These are phyloP conservation scores for Ophiostoma sp. DNA, from an alignment of 2,329 filamentous ascomycete genomes.

Conservation along the genomic window DNA sequence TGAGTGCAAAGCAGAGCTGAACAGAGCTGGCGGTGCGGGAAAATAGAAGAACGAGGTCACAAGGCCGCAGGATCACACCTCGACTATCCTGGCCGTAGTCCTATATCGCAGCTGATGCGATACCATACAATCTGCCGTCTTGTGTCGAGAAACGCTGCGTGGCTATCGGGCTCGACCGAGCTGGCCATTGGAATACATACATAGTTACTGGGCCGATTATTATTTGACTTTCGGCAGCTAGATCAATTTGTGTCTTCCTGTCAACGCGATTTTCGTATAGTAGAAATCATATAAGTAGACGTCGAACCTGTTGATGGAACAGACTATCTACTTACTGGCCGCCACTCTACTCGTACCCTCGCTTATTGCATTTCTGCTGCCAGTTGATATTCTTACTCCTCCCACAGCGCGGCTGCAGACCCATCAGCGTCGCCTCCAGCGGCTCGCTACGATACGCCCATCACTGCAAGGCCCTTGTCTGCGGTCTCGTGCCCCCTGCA, in stretches of 20 bases:
- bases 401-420: background rate
- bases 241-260: too few relatives aligned
- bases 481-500: conserved; percentile 8
- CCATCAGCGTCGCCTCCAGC: background rate
- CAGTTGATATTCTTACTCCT: background rate
- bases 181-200: too few relatives aligned
- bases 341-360: background rate
- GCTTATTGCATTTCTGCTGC: background rate
- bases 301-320: too few relatives aligned
- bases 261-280: too few relatives aligned
- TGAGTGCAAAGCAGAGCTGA: background rate
- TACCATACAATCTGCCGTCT: background rate
- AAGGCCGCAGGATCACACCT: background rate
- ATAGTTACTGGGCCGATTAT: too few relatives aligned
- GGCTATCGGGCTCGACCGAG: too few relatives aligned
- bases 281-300: too few relatives aligned
- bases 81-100: background rate
- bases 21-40: background rate
- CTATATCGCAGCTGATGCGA: background rate
- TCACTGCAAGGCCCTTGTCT: background rate
- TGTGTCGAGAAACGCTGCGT: background rate
- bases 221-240: too few relatives aligned
- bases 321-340: too few relatives aligned
- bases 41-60: background rate
- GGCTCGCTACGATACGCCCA: background rate